Evolutionary conservation across 768 basidiomycete genomes (phyloP).

Genomic region (Leccinum incarnatum): DNA sequence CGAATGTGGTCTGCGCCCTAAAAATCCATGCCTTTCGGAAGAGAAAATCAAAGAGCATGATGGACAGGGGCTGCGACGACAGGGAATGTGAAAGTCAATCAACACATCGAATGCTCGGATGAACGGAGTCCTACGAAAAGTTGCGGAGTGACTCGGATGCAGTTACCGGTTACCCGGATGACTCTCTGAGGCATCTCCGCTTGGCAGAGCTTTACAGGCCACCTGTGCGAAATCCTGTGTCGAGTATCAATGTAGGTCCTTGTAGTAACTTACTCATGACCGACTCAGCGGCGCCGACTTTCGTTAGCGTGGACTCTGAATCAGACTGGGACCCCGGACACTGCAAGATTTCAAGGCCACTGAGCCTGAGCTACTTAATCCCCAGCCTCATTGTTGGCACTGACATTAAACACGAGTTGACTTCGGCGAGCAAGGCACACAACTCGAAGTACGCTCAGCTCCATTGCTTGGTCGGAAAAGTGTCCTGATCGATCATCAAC

Average conservation of each 20-base stretch:
- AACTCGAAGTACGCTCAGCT: not conserved
- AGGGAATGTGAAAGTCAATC: not conserved
- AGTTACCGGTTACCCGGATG: not conserved
- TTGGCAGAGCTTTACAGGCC: not conserved
- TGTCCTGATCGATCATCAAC: not conserved
- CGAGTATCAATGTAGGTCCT: not conserved
- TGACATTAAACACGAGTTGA: slow-evolving; percentile 8
- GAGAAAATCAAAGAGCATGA: not conserved
- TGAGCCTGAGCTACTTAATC: not conserved
- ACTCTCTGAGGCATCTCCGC: not conserved
- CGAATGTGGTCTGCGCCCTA: not conserved
- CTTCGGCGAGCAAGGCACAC: not conserved
- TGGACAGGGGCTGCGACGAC: not conserved
- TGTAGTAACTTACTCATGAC: too few relatives aligned
- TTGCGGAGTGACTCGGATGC: not conserved
- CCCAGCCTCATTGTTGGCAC: not conserved
- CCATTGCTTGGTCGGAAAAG: not conserved
- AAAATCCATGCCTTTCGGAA: not conserved
- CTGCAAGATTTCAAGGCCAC: slow-evolving; percentile 3
- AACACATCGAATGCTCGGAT: not conserved
- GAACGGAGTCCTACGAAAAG: not conserved
- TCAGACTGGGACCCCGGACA: slow-evolving; percentile 23
- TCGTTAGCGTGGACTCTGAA: too few relatives aligned
- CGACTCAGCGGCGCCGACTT: too few relatives aligned
- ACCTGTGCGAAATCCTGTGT: not conserved